Evolutionary conservation across 148 eudicot genomes (phyloP).

Genomic region (Rhododendron williamsianum): DNA sequence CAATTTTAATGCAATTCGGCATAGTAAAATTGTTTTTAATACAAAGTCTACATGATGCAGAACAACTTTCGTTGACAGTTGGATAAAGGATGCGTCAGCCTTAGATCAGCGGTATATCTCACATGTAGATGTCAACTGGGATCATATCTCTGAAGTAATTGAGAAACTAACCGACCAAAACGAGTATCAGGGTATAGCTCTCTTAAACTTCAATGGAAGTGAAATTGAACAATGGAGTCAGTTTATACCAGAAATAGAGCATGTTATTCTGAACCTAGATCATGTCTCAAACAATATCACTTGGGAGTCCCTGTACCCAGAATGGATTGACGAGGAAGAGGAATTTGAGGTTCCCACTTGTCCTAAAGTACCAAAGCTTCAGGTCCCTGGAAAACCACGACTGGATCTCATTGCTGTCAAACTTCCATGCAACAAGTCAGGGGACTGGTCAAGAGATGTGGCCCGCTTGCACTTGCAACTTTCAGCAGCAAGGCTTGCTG

Average conservation of each 20-base stretch:
- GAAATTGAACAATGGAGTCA: conserved; percentile 62
- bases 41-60: conserved; percentile 31
- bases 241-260: conserved; percentile 67
- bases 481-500: conserved; percentile 76
- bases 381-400: conserved; percentile 65
- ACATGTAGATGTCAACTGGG: conserved; percentile 48
- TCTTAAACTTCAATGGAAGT: conserved; percentile 61
- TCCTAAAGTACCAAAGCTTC: conserved; percentile 58
- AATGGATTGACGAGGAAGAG: conserved; percentile 96
- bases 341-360: conserved; percentile 75
- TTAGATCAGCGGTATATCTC: conserved; percentile 58
- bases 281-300: conserved; percentile 45
- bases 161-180: conserved; percentile 45
- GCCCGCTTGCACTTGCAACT: conserved; percentile 88
- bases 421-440: conserved; percentile 74
- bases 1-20: neutral
- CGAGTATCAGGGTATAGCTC: conserved; percentile 66
- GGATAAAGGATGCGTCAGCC: conserved; percentile 45
- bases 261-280: conserved; percentile 52
- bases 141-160: conserved; percentile 41
- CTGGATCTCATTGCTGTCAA: conserved; percentile 80
- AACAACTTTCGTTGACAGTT: conserved; percentile 50
- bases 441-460: conserved; percentile 75
- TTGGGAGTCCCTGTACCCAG: conserved; percentile 89
- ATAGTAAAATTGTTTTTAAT: conserved; percentile 2